phyloP scores from a whole-genome alignment of 768 basidiomycete genomes.

The Hygrophorus pudorinus region DNA sequence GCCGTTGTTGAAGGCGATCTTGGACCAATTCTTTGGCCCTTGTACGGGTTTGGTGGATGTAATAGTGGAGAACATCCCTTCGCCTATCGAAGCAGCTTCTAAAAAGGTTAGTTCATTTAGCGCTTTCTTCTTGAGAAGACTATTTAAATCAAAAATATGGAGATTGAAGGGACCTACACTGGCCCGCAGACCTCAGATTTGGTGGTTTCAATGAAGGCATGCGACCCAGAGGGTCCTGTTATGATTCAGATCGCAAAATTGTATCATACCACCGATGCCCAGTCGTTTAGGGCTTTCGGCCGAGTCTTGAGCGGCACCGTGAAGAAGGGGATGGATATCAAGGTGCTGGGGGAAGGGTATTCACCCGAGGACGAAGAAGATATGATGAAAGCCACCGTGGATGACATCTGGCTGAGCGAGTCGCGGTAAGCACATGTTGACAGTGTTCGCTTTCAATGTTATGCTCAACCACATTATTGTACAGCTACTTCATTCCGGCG shows the following conservation, averaged over 20 bases:
- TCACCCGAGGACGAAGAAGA: slow-evolving; percentile 99
- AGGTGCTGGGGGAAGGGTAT: slow-evolving; percentile 97
- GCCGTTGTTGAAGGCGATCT: slow-evolving; percentile 84
- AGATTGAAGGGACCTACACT: slow-evolving; percentile 81
- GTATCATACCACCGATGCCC: slow-evolving; percentile 94
- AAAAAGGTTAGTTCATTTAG: slow-evolving; percentile 40
- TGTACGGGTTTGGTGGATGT: slow-evolving; percentile 88
- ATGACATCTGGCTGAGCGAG: slow-evolving; percentile 86
- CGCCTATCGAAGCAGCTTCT: slow-evolving; percentile 50
- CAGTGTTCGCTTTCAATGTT: background rate
- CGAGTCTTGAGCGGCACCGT: slow-evolving; percentile 90
- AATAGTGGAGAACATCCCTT: slow-evolving; percentile 83
- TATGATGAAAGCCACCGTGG: slow-evolving; percentile 78
- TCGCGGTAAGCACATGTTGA: slow-evolving; percentile 51
- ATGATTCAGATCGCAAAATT: slow-evolving; percentile 93
- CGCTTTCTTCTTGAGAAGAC: background rate
- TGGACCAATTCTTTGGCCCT: slow-evolving; percentile 94
- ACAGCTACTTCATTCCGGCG: slow-evolving; percentile 82
- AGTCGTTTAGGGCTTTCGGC: slow-evolving; percentile 93
- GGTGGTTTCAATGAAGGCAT: slow-evolving; percentile 70
- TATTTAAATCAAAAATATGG: slow-evolving; percentile 4
- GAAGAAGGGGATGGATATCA: slow-evolving; percentile 71
- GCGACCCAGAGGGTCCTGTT: slow-evolving; percentile 76
- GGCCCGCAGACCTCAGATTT: slow-evolving; percentile 81
- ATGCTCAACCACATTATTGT: slow-evolving; percentile 5